These are phyloP conservation scores for Phytophthora citrophthora DNA, from an alignment of 352 stramenopile species.

Conservation along the genomic window DNA sequence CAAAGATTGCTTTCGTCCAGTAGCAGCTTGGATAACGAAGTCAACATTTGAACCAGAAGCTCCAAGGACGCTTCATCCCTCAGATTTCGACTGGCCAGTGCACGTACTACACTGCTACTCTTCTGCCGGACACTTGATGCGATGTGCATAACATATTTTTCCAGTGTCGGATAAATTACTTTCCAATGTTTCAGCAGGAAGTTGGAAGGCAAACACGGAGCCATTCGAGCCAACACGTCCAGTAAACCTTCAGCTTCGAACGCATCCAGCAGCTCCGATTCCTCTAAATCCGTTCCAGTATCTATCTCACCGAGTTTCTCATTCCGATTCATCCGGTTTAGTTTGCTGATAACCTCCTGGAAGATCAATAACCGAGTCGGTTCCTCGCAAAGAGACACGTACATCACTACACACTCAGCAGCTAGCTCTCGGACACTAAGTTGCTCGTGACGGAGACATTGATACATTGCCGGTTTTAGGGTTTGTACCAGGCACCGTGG, in stretches of 20 bases:
- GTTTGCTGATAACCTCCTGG: conserved; percentile 79
- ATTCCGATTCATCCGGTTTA: conserved; percentile 61
- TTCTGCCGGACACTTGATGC: conserved; percentile 71
- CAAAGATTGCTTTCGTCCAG: conserved; percentile 31
- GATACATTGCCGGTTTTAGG: conserved; percentile 63
- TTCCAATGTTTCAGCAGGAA: conserved; percentile 81
- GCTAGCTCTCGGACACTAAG: conserved; percentile 61
- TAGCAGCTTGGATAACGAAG: conserved; percentile 41
- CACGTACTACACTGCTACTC: conserved; percentile 55
- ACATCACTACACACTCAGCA: conserved; percentile 53
- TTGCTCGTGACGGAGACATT: conserved; percentile 62
- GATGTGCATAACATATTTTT: conserved; percentile 77
- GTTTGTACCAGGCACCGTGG: conserved; percentile 38
- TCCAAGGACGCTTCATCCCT: conserved; percentile 22
- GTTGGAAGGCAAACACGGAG: conserved; percentile 39
- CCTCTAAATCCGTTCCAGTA: not conserved
- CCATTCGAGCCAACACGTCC: conserved; percentile 60
- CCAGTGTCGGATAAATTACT: conserved; percentile 70
- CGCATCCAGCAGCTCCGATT: conserved; percentile 48
- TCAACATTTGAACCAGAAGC: conserved; percentile 58
- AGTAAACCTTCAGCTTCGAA: conserved; percentile 71
- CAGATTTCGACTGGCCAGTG: conserved; percentile 33
- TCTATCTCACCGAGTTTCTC: conserved; percentile 4
- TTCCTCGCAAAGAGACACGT: conserved; percentile 57
- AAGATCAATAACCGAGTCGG: conserved; percentile 61